Evolutionary conservation across 306 rosid genomes (phyloP).

Genomic region (Bauhinia variegata): DNA sequence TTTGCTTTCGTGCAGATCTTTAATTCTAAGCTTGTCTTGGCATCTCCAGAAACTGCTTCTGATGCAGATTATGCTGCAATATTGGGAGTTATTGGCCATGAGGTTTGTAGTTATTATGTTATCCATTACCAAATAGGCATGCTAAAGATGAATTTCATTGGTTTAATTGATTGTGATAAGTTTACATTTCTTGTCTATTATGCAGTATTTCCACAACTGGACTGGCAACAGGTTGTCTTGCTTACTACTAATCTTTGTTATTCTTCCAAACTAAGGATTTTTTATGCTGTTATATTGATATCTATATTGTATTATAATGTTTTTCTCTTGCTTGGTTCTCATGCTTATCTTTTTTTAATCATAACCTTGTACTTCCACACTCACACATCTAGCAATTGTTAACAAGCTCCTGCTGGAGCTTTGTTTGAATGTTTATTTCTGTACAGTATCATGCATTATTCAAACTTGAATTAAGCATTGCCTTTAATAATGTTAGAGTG

Average conservation of each 20-base stretch:
- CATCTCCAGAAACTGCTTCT: slow-evolving; percentile 92
- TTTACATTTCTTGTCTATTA: slow-evolving; percentile 33
- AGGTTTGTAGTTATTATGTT: slow-evolving; percentile 60
- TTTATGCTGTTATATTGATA: slow-evolving; percentile 20
- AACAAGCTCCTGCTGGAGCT: slow-evolving; percentile 3
- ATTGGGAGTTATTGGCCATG: slow-evolving; percentile 97
- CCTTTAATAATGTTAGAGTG: slow-evolving; percentile 63
- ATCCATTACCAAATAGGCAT: slow-evolving; percentile 18
- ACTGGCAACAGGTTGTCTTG: slow-evolving; percentile 92
- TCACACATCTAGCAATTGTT: slow-evolving; percentile 2
- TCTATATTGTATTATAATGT: slow-evolving; percentile 20
- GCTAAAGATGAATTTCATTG: slow-evolving; percentile 24
- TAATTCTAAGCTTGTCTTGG: slow-evolving; percentile 92
- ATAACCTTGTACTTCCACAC: slow-evolving; percentile 16
- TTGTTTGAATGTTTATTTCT: slow-evolving; percentile 20
- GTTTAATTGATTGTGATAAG: slow-evolving; percentile 30
- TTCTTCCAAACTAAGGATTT: slow-evolving; percentile 26
- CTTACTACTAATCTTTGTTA: slow-evolving; percentile 12
- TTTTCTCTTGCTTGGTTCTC: slow-evolving; percentile 14
- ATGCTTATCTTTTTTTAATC: slow-evolving; percentile 21
- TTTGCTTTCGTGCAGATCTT: slow-evolving; percentile 62
- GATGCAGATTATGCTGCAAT: slow-evolving; percentile 96
- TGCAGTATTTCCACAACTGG: slow-evolving; percentile 99
- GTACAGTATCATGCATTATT: slow-evolving; percentile 6
- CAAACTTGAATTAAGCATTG: slow-evolving; percentile 37